Evolutionary conservation across 176 grass and related monocot species (phyloP).

Genomic region (Saccharum spontaneum): DNA sequence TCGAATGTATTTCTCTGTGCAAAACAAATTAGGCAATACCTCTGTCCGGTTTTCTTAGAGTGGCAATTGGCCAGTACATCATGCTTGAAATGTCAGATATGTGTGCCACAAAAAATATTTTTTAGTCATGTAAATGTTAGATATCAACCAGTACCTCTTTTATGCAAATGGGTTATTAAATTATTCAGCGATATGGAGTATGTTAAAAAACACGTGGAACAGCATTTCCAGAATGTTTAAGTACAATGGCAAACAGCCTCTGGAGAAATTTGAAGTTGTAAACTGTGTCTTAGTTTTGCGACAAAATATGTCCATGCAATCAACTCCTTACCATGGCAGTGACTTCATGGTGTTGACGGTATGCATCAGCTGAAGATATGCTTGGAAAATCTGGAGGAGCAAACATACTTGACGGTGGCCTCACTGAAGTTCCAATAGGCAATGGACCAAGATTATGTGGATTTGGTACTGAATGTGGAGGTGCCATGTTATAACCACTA

Average conservation of each 20-base stretch:
- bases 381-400: conserved; percentile 46
- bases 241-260: background rate
- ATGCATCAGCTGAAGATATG: conserved; percentile 76
- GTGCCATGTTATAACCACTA: conserved; percentile 61
- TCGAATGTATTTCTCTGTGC: background rate
- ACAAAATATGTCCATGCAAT: conserved; percentile 28
- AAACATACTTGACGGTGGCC: conserved; percentile 44
- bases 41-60: background rate
- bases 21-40: background rate
- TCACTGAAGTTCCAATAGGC: conserved; percentile 49
- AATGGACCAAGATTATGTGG: conserved; percentile 51
- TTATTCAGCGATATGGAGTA: background rate
- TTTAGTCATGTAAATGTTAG: background rate
- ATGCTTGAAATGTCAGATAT: conserved; percentile 8
- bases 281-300: conserved; percentile 9
- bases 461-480: conserved; percentile 51
- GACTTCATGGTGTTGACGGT: conserved; percentile 91
- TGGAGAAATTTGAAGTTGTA: background rate
- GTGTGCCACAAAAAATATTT: background rate
- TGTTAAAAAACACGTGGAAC: conserved; percentile 3
- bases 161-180: background rate
- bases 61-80: background rate
- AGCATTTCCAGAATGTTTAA: conserved; percentile 12
- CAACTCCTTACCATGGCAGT: conserved; percentile 72
- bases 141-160: background rate